These are phyloP conservation scores for Prosopis cineraria DNA, from an alignment of 306 rosid genomes.

Conservation along the genomic window DNA sequence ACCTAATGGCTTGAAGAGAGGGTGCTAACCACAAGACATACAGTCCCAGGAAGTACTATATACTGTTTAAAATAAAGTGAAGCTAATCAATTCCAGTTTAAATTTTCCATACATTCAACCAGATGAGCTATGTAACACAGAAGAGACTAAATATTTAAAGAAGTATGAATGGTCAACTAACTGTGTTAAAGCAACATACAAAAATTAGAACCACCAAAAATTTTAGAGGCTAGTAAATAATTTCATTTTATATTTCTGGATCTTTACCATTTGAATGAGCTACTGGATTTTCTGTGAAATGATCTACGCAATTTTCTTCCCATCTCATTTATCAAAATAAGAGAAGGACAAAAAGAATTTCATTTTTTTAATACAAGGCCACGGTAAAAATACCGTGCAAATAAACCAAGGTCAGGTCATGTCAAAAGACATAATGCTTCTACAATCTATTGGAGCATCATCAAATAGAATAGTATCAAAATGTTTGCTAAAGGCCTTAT, in stretches of 20 bases:
- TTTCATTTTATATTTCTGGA: background rate
- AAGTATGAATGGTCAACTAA: background rate
- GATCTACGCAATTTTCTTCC: background rate
- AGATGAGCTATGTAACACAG: background rate
- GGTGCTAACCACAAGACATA: too few species aligned
- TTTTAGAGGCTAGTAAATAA: background rate
- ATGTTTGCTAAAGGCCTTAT: too few species aligned
- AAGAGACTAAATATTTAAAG: background rate
- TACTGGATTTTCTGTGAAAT: too few species aligned
- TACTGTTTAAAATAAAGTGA: too few species aligned
- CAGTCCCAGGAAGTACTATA: too few species aligned
- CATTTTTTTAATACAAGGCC: too few species aligned
- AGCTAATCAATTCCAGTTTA: background rate
- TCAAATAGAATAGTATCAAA: too few species aligned
- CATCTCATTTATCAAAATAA: background rate
- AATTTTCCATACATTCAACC: background rate
- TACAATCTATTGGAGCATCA: too few species aligned
- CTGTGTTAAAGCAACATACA: background rate
- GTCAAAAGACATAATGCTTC: too few species aligned
- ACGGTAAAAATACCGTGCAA: too few species aligned
- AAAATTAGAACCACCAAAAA: constrained; percentile 9
- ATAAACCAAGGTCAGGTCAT: too few species aligned
- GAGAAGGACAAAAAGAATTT: background rate
- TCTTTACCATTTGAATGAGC: background rate
- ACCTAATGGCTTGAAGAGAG: too few species aligned